Evolutionary conservation across 352 stramenopile genomes (phyloP), one percentile per base, ranked within the genome.

Genomic region (Phytophthora ohioensis): DNA sequence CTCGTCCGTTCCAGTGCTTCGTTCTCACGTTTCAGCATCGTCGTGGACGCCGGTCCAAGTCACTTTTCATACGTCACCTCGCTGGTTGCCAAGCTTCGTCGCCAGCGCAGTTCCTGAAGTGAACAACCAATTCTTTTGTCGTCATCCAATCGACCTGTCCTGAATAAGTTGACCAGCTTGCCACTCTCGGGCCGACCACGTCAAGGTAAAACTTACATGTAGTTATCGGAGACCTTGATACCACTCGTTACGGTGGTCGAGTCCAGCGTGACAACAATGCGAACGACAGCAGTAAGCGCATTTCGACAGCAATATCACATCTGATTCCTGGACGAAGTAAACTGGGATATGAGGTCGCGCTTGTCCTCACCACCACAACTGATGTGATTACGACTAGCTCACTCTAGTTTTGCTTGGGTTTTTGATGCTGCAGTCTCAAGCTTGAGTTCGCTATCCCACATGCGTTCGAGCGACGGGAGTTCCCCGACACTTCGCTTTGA

Each of bases 321-420:
- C 57, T 76, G 63, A 71, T 72, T 76, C 48, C 39, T 27, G 60
- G 5, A 36, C 47, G 46, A 67, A 47, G 31, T 42, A 27, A 71
- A 21, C 68, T 75, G 68, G 57, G 64, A 71, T 75, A 75, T 71
- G 54, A 75, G 57, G 60, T 67, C 32, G 35, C 62, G 57, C 57
- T 56, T 55, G 43, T 64, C 43, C 47, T 67, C 32, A 4, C 47
- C 15, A 11, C 34, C 39, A 43, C 55, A 62, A 43, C 2, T 57
- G 60, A 67, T 46, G 64, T 71, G 67, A 48, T 65, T 74, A 52
- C 10, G n/a, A 46, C 17, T n/a, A 42, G 41, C 48, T 61, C 27
- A 39, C 48, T 5, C 46, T 41, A 2, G 21, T 15, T 31, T 34
- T 47, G 31, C 41, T 48, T 68, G 56, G 27, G 21, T 1, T 59